Conservation (phyloP, 192 early-diverging fungal species). For the Backusella circina region DNA sequence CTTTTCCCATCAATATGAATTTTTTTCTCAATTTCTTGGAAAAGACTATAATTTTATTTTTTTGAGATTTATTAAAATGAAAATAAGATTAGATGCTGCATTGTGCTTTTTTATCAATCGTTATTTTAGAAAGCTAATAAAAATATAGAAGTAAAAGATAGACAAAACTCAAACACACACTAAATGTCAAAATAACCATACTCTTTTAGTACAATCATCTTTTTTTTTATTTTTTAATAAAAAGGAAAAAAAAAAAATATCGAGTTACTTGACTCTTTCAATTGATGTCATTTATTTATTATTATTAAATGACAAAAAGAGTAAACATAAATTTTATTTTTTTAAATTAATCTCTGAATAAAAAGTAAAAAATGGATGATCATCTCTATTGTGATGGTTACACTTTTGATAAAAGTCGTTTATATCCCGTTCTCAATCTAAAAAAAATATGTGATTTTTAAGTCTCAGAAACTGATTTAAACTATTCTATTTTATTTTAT, state of each 20-base stretch:
- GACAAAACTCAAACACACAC: background rate
- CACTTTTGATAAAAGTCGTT: background rate
- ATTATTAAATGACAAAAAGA: background rate
- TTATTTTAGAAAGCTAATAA: constrained; percentile 1
- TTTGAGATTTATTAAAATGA: background rate
- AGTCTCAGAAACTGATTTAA: background rate
- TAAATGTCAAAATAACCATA: background rate
- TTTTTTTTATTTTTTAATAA: background rate
- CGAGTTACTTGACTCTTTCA: background rate
- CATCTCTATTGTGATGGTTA: background rate
- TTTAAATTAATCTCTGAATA: background rate
- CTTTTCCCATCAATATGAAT: too few relatives aligned
- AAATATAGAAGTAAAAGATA: background rate
- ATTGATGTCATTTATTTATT: background rate
- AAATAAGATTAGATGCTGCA: background rate
- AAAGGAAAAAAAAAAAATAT: background rate
- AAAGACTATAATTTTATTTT: too few relatives aligned
- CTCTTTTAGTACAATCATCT: background rate
- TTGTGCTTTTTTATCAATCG: background rate
- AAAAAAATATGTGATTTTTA: background rate
- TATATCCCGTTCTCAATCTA: background rate
- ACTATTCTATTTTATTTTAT: background rate
- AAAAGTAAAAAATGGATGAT: background rate
- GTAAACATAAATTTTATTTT: background rate
- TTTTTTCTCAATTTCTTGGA: background rate